A percentile compares a stretch with the other conserved stretches of the same genome.
Evolutionary conservation across 2,329 filamentous ascomycete genomes (phyloP).

Genomic region (Incumbomyces lentus): DNA sequence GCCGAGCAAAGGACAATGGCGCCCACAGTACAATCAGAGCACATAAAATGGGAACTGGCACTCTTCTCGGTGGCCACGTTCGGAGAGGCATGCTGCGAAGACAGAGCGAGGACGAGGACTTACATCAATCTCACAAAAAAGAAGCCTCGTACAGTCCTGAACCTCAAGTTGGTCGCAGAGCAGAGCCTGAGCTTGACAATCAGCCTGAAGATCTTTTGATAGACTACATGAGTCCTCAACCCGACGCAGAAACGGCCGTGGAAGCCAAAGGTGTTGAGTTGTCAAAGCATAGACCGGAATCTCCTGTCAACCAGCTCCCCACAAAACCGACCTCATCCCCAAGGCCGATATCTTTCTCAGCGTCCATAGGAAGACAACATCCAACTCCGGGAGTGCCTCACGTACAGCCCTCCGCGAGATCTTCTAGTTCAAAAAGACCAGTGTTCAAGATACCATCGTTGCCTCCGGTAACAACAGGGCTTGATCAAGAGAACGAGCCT

Average conservation of each 20-base stretch:
- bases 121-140: conserved; percentile 23
- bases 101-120: conserved; percentile 55
- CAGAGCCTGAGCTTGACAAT: conserved; percentile 23
- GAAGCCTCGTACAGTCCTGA: conserved; percentile 14
- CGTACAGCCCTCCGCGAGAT: conserved; percentile 31
- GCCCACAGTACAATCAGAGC: conserved; percentile 65
- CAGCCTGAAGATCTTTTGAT: conserved; percentile 18
- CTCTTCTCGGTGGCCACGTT: conserved; percentile 69
- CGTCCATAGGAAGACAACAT: conserved; percentile 17
- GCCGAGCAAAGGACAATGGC: conserved; percentile 52
- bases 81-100: conserved; percentile 56
- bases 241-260: conserved; percentile 9
- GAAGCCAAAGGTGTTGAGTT: not conserved
- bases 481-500: conserved; percentile 79
- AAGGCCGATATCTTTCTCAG: conserved; percentile 7
- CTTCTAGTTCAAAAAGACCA: conserved; percentile 37
- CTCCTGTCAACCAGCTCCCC: not conserved
- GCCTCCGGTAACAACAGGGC: conserved; percentile 49
- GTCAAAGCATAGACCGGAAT: not conserved
- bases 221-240: conserved; percentile 17
- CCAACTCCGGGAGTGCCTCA: conserved; percentile 24
- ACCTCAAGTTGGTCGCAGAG: conserved; percentile 22
- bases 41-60: conserved; percentile 65
- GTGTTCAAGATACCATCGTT: conserved; percentile 49
- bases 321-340: not conserved